These are phyloP conservation scores for Neurospora sp. DNA, from an alignment of 495 filamentous ascomycete species.

Conservation along the genomic window DNA sequence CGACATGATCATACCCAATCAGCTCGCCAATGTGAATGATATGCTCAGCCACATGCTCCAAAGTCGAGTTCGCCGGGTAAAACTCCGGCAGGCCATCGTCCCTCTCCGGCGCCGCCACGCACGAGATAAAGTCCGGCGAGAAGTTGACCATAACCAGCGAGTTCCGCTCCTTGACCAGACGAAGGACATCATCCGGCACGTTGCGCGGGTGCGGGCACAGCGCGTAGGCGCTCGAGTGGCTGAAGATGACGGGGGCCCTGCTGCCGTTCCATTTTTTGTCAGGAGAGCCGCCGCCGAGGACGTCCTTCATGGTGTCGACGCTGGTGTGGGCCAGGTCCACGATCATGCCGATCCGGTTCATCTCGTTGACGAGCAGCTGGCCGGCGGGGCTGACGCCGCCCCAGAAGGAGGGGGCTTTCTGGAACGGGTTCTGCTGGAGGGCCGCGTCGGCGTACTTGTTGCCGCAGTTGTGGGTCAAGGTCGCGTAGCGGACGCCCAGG, in stretches of 20 bases:
- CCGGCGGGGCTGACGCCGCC: conserved; percentile 61
- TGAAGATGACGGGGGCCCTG: conserved; percentile 63
- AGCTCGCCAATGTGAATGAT: conserved; percentile 57
- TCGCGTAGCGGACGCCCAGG: conserved; percentile 84
- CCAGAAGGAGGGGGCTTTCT: conserved; percentile 42
- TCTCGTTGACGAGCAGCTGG: conserved; percentile 55
- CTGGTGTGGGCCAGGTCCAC: conserved; percentile 62
- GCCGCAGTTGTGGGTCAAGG: conserved; percentile 88
- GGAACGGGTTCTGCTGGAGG: conserved; percentile 36
- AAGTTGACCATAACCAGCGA: conserved; percentile 73
- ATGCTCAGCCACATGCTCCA: conserved; percentile 69
- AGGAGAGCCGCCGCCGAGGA: conserved; percentile 34
- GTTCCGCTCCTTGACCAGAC: conserved; percentile 47
- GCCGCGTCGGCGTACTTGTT: conserved; percentile 86
- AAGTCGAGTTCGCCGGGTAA: conserved; percentile 56
- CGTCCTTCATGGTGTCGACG: conserved; percentile 60
- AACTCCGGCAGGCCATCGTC: conserved; percentile 51
- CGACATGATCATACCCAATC: conserved; percentile 67
- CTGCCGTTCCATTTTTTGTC: conserved; percentile 36
- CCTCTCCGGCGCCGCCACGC: conserved; percentile 36
- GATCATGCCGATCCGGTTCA: conserved; percentile 75
- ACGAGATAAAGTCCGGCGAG: conserved; percentile 68
- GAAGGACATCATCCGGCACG: conserved; percentile 60
- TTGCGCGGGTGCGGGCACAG: conserved; percentile 63
- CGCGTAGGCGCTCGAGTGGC: conserved; percentile 55